These are phyloP conservation scores for Saprolegnia diclina DNA, from an alignment of 352 stramenopile species.

Conservation along the genomic window DNA sequence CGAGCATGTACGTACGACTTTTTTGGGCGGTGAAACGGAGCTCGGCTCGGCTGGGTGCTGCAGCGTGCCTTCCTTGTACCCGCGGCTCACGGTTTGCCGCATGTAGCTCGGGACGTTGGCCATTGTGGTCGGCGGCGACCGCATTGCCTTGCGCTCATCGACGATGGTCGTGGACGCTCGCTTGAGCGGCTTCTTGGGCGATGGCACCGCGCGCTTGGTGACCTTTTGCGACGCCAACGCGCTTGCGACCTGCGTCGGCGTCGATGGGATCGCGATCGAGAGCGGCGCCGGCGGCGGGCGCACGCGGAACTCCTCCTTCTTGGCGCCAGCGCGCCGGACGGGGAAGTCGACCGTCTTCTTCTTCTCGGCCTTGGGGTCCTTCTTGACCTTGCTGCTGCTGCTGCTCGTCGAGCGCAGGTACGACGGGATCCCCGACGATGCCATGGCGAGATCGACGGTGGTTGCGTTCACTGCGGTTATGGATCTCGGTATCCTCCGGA, in stretches of 20 bases:
- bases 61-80: constrained; percentile 20
- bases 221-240: not conserved
- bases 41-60: constrained; percentile 11
- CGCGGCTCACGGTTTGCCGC: constrained; percentile 22
- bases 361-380: constrained; percentile 10
- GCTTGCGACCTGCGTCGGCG: not conserved
- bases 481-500: not conserved
- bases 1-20: not conserved
- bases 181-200: constrained; percentile 7
- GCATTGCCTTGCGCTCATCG: constrained; percentile 7
- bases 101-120: constrained; percentile 18
- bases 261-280: constrained; percentile 9
- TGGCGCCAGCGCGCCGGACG: not conserved
- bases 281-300: constrained; percentile 9
- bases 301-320: constrained; percentile 8
- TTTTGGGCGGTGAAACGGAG: not conserved
- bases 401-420: constrained; percentile 23
- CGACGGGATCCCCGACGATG: constrained; percentile 5
- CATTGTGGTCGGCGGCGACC: not conserved
- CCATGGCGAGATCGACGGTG: not conserved
- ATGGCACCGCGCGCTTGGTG: not conserved
- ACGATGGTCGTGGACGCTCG: not conserved
- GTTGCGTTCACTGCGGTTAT: not conserved
- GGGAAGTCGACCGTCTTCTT: constrained; percentile 1
- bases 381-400: constrained; percentile 23